Evolutionary conservation across 352 stramenopile genomes (phyloP), one percentile per base, ranked within the genome.

Genomic region (Blastocystis sp.): DNA sequence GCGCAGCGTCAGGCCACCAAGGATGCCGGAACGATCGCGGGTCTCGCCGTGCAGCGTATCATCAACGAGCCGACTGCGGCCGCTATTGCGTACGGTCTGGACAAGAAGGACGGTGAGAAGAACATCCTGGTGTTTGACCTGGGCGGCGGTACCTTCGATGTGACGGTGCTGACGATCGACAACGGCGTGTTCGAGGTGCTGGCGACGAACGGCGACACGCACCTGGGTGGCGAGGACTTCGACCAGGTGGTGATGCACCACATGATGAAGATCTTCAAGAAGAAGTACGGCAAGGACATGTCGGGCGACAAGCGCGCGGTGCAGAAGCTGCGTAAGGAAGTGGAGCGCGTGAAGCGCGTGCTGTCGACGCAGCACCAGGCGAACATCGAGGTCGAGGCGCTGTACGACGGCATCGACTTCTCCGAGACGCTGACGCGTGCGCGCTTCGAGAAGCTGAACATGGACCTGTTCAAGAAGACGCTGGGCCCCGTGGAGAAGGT

Each of bases 1-100:
- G 94, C 96, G 6, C 97, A 99, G 92, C 94, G 97, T 91, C 96
- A 99, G 93, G 96, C 97, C 45, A 99, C 97, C 76, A 99, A 99
- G 93, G 97, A 99, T 92, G 97, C 97, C 71, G 97, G 97, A 63
- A 97, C 93, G 10, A 99, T 99, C 91, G 93, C 96, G 21, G 97
- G 97, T 76, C 90, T 99, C 21, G 96, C 94, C 21, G 97, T 99
- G 38, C 93, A 98, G 91, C 96, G 98, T 90, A 99, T 99, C 96
- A 94, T 97, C 69, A 96, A 95, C 90, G 94, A 97, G 89, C 94
- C 94, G 19, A 96, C 93, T 19, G 95, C 95, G 24, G 95, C 95
- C 3, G 95, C 95, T 76, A 95, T 98, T 89, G 93, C 94, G 14
- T 98, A 97, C 89, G 95, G 95, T 82, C 91, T 97, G 62, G 93